These are phyloP conservation scores for Pyrenophora seminiperda DNA, from an alignment of 2,329 filamentous ascomycete genomes.

Conservation along the genomic window DNA sequence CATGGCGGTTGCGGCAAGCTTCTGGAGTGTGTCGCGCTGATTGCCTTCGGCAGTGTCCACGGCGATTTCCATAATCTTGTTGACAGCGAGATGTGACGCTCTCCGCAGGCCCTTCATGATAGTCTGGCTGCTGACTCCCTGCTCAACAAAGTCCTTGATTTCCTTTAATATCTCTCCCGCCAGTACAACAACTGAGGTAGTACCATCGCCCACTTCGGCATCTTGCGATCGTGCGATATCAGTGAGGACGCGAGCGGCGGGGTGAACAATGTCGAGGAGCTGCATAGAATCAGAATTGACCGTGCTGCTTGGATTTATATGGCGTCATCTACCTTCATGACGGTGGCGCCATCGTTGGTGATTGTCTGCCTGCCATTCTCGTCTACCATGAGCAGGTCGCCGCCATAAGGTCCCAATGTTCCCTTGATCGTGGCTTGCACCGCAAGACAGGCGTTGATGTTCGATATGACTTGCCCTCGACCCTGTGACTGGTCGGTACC, in stretches of 20 bases:
- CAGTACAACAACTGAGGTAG: slow-evolving; percentile 94
- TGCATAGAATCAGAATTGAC: slow-evolving; percentile 45
- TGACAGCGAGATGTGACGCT: slow-evolving; percentile 87
- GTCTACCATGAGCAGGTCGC: slow-evolving; percentile 94
- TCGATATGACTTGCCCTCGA: slow-evolving; percentile 93
- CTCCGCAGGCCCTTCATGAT: slow-evolving; percentile 95
- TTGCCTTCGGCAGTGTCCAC: slow-evolving; percentile 81
- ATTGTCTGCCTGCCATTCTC: slow-evolving; percentile 95
- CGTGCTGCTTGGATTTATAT: neutral
- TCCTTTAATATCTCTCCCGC: slow-evolving; percentile 99
- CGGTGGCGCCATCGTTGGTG: slow-evolving; percentile 97
- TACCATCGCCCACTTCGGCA: slow-evolving; percentile 97
- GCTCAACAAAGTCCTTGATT: slow-evolving; percentile 92
- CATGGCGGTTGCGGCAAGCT: slow-evolving; percentile 95
- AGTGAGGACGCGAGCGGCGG: slow-evolving; percentile 93
- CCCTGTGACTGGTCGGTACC: slow-evolving; percentile 97
- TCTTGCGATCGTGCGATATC: slow-evolving; percentile 99
- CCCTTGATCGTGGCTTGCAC: slow-evolving; percentile 96
- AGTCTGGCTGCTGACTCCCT: slow-evolving; percentile 94
- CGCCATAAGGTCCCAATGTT: slow-evolving; percentile 94
- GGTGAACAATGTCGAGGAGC: slow-evolving; percentile 98
- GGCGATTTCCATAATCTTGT: slow-evolving; percentile 98
- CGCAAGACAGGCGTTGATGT: slow-evolving; percentile 97
- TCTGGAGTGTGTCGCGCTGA: slow-evolving; percentile 83
- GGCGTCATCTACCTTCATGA: slow-evolving; percentile 80